Percentiles rank a stretch among this genome's conserved stretches.
These are phyloP conservation scores for Aspergillus spinulosporus DNA, from an alignment of 2,329 filamentous ascomycete genomes.

Conservation along the genomic window DNA sequence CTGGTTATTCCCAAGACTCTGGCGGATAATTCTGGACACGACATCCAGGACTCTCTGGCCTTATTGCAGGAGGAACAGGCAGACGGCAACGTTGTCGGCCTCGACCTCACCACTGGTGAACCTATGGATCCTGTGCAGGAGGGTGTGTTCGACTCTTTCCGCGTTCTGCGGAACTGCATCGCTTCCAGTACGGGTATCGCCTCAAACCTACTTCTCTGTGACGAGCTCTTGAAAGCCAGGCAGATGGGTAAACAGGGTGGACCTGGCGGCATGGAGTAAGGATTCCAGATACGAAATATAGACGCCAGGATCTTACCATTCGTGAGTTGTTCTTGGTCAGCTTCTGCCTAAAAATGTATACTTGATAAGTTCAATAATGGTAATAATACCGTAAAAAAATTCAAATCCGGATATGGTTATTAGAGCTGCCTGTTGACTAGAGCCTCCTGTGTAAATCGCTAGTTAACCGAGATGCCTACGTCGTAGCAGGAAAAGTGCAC, in stretches of 20 bases:
- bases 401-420: conserved; percentile 1
- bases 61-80: conserved; percentile 79
- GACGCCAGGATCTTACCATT: conserved; percentile 11
- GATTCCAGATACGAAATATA: conserved; percentile 32
- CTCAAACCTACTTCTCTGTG: conserved; percentile 89
- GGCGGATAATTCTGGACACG: conserved; percentile 91
- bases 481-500: neutral
- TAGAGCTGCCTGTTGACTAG: neutral
- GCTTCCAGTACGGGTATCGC: conserved; percentile 94
- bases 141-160: conserved; percentile 94
- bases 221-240: conserved; percentile 94
- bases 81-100: conserved; percentile 80
- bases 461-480: neutral
- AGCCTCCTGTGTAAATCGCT: neutral
- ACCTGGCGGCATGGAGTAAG: conserved; percentile 44
- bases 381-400: neutral
- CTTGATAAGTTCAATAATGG: conserved; percentile 16
- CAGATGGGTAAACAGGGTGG: conserved; percentile 70
- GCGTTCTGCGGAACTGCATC: conserved; percentile 88
- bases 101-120: conserved; percentile 82
- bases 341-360: conserved; percentile 23
- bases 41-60: conserved; percentile 92
- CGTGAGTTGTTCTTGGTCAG: conserved; percentile 2
- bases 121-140: conserved; percentile 93
- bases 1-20: conserved; percentile 96